phyloP scores from a whole-genome alignment of 768 basidiomycete genomes.

The Mycena vulgaris region DNA sequence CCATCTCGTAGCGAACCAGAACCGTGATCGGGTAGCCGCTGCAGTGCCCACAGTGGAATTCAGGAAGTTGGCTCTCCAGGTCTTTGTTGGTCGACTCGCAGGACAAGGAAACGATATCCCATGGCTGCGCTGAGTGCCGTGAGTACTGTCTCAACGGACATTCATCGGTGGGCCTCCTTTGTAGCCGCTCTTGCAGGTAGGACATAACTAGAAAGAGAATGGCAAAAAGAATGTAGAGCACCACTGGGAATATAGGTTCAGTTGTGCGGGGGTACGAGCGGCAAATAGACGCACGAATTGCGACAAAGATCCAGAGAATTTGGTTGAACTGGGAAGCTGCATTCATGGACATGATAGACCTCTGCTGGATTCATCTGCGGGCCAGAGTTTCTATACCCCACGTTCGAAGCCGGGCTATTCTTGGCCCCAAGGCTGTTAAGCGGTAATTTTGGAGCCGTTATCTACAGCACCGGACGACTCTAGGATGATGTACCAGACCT shows the following conservation, averaged over 20 bases:
- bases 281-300: conserved; percentile 19
- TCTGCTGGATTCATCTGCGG: no score
- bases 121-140: conserved; percentile 1
- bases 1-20: conserved; percentile 12
- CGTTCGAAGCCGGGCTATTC: no score
- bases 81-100: conserved; percentile 13
- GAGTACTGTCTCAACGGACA: conserved; percentile 12
- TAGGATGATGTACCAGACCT: no score
- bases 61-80: conserved; percentile 9
- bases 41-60: neutral
- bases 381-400: no score
- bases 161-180: conserved; percentile 18
- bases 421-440: neutral
- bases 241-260: conserved; percentile 19
- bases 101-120: neutral
- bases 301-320: conserved; percentile 32
- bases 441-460: no score
- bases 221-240: conserved; percentile 38
- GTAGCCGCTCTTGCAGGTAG: conserved; percentile 35
- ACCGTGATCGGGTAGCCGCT: neutral
- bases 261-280: neutral
- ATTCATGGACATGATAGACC: neutral
- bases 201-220: conserved; percentile 35
- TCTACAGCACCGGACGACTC: no score
- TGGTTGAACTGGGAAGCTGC: conserved; percentile 34